Percentiles rank a stretch among this genome's conserved stretches.
These are phyloP conservation scores for Selaginella tamariscina DNA, from an alignment of 75 land plant genomes.

Conservation along the genomic window DNA sequence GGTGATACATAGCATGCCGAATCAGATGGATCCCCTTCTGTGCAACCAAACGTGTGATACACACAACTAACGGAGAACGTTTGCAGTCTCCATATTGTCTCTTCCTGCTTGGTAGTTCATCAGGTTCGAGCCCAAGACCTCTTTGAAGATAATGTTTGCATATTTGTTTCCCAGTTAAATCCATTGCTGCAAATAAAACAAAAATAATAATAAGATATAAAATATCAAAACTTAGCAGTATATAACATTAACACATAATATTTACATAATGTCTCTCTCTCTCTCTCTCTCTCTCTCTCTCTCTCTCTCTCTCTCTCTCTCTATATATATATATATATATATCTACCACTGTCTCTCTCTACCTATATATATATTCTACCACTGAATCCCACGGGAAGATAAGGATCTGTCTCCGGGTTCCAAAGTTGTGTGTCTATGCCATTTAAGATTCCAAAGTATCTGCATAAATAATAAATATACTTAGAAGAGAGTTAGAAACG, in stretches of 20 bases:
- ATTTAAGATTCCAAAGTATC: constrained; percentile 52
- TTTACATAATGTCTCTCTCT: too few species aligned
- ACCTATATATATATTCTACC: constrained; percentile 24
- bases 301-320: too few species aligned
- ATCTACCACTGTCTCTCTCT: too few species aligned
- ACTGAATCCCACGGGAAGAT: constrained; percentile 35
- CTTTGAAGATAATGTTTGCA: constrained; percentile 57
- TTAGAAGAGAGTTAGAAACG: background rate
- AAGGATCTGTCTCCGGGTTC: constrained; percentile 48
- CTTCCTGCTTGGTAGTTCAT: constrained; percentile 2
- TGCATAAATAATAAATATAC: constrained; percentile 14
- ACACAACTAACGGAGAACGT: constrained; percentile 38
- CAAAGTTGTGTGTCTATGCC: constrained; percentile 50
- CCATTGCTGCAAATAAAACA: constrained; percentile 26
- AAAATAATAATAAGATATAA: background rate
- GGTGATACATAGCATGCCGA: constrained; percentile 37
- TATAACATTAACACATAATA: too few species aligned
- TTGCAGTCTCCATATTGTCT: background rate
- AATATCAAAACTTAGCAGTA: too few species aligned
- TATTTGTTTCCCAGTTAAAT: constrained; percentile 33
- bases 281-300: too few species aligned
- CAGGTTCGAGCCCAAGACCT: constrained; percentile 40
- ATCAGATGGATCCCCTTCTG: constrained; percentile 71
- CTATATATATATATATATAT: too few species aligned
- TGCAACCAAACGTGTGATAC: constrained; percentile 53